Base-by-base conservation (phyloP, 495 filamentous ascomycete genomes). In the Penicillium malachiteum region DNA sequence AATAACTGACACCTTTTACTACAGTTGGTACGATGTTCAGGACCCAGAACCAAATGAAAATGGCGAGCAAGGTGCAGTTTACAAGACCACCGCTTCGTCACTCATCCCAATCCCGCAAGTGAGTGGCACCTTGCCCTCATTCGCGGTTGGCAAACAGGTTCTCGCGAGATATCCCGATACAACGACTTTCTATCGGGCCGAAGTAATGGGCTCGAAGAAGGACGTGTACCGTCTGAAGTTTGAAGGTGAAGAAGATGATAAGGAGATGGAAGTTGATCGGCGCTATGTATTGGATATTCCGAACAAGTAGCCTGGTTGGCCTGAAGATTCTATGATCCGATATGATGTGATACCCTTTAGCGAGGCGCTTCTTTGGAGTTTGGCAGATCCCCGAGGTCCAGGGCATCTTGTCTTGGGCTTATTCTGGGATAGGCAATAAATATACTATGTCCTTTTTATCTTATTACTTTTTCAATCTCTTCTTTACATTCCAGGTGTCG, bases 141-240 rank as follows among this genome's bases (percentile, higher is more conserved):
- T 93, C 62, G 78, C 92, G 1, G 73, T 83, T 50, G 92, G 92
- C 12, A 92, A 89, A 64, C 84, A 84, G 18, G 91, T 96, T 31
- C 73, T 96, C 49, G 91, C 91, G 0, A 75, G 90, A 38, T 96
- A 96, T 64, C 91, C 91, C 0, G 87, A 91, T 53, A 99, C 95
- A 9, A 96, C 94, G 2, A 97, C 93, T 0, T 99, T 99, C 64
- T 99, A 99, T 70, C 87, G 90, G 63, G 94, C 95, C 10, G 92
- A 97, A 59, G 93, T 98, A 14, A 92, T 91, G 78, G 86, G 86
- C 0, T 60, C 69, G 9, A 85, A 87, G 60, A 85, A 85, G 57
- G 82, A 83, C 47, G 74, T 74, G 43, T 87, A 84, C 53, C 73
- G 81, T 41, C 75, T 96, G 56, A 84, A 89, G 56, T 96, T 96